Base-by-base conservation (phyloP, 108 stramenopile genomes). In the Skeletonema menzelii region DNA sequence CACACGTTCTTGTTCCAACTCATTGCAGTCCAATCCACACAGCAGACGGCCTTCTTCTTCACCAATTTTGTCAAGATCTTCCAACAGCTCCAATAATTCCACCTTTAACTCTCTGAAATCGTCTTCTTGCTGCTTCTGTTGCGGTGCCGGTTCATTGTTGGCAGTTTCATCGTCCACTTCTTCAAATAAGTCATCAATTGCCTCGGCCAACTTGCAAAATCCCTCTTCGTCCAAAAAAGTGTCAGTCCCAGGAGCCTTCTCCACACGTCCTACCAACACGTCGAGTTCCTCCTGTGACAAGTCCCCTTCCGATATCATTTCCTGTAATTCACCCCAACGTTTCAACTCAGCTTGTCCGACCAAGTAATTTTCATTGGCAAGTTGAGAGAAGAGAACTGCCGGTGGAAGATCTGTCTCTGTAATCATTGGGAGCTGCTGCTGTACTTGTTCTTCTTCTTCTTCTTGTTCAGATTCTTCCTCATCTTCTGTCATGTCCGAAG, bases 171-270 rank as follows among this genome's bases (percentile, higher is more conserved):
- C 84, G 4, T 81, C 90, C 17, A 78, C 86, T 22, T 90, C 82
- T 61, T 92, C 93, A 71, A 95, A 95, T 27, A 95, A 78, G 44
- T 73, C 76, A 59, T 95, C 91, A 62, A 95, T 89, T 6, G 76
- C 79, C 17, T 88, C 79, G 66, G 86, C 86, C 27, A 95, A 67
- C 34, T 61, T 44, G 19, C 70, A 59, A 44, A 95, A 91, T 12
- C 82, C 84, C 19, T 78, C 83, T 56, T 90, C 86, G 42, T 84
- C 70, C 15, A 87, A 63, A 65, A 72, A 81, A 37, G 80, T 85
- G 6, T 72, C 61, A 11, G 78, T 81, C 37, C 82, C 85, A 13
- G 71, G 60, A n/a, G 83, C 84, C 47, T 85, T 82, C 17, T 56
- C 69, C 49, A 67, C 28, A 19, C 34, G 57, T 27, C 82, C 82